These are phyloP conservation scores for Calonectria hawksworthii DNA, from an alignment of 2,329 filamentous ascomycete genomes.

Conservation along the genomic window DNA sequence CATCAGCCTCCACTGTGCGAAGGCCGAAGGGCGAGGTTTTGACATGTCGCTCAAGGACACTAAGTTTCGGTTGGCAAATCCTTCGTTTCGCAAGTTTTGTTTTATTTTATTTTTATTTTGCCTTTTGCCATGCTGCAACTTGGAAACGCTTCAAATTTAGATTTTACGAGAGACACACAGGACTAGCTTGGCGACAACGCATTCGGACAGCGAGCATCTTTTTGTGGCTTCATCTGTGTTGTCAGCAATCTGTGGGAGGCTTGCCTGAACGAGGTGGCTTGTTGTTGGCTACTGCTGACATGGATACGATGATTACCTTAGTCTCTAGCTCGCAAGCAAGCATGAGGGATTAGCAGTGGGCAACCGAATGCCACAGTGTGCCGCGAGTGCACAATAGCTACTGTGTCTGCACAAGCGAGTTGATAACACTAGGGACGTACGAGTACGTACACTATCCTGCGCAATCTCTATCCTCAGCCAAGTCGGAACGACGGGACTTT, in stretches of 20 bases:
- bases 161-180: background rate
- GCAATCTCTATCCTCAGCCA: background rate
- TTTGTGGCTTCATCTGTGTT: background rate
- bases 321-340: background rate
- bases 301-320: background rate
- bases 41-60: background rate
- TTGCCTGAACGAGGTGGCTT: slow-evolving; percentile 6
- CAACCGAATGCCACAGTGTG: slow-evolving; percentile 21
- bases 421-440: background rate
- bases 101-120: background rate
- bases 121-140: background rate
- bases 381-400: background rate
- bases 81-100: background rate
- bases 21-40: slow-evolving; percentile 7
- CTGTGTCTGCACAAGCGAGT: slow-evolving; percentile 27
- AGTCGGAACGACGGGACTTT: slow-evolving; percentile 11
- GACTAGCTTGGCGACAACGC: background rate
- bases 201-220: background rate
- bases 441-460: background rate
- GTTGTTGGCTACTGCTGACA: slow-evolving; percentile 9
- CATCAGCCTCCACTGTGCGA: slow-evolving; percentile 29
- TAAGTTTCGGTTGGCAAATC: slow-evolving; percentile 6
- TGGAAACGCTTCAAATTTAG: background rate
- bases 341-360: background rate
- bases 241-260: background rate